Evolutionary conservation across 208 protist genomes (phyloP), one percentile per base, ranked within the genome.

Genomic region (Acanthamoeba lugdunensis): DNA sequence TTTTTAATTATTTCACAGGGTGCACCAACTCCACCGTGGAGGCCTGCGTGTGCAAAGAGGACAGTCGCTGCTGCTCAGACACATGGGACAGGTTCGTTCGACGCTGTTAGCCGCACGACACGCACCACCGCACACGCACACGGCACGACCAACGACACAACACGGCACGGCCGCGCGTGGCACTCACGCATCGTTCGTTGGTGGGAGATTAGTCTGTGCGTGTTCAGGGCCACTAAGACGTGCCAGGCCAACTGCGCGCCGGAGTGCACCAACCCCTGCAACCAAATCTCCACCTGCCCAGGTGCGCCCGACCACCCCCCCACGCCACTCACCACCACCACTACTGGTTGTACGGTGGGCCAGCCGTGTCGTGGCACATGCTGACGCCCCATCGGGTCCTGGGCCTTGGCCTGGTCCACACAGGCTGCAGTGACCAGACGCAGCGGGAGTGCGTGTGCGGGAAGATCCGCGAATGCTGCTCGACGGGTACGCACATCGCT

Each of bases 221-320:
- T 87, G 50, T 58, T 4, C 9, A 9, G 50, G 9, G 79, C 79
- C 11, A 14, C 50, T 50, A 63, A 37, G 13, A 1, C 30, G 21
- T 81, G 79, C 25, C 23, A 25, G 23, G 45, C 45, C 48, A 21
- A 61, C 52, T 87, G 79, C 30, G 30, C 79, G 11, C 3, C 79
- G 79, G 0, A 63, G 25, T 87, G 79, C 50, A 87, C 21, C 45
- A 87, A 87, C n/a, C 79, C 52, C 7, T 87, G 79, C 79, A 41
- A 87, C 25, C 14, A 87, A 28, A n/a, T 63, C 45, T 87, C 79
- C 79, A 87, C 50, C 11, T 87, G 79, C 52, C 79, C 79, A 63
- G 79, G 79, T 87, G 52, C 25, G 11, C 1, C 30, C 37, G n/a
- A 4, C n/a, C 7, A 7, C 4, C 14, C 48, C n/a, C 9, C 79